Percentiles rank a stretch among this genome's conserved stretches.
Conservation (phyloP, 2,329 filamentous ascomycete genomes). For the Aureobasidium melanogenum region DNA sequence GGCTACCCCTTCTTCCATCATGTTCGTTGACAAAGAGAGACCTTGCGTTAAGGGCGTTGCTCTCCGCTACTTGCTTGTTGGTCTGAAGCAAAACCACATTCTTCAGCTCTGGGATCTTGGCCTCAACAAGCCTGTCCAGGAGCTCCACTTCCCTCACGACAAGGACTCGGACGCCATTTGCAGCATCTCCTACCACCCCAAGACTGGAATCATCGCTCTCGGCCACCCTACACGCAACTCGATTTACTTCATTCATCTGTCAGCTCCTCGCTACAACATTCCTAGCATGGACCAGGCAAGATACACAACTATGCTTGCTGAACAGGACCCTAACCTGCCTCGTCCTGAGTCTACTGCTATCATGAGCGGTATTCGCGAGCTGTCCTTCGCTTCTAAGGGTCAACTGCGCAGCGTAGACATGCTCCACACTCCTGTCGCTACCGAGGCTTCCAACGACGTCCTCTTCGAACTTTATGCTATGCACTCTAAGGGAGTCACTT, state of each 20-base stretch:
- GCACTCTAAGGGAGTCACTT: slow-evolving; percentile 96
- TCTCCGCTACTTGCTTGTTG: slow-evolving; percentile 89
- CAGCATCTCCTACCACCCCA: slow-evolving; percentile 88
- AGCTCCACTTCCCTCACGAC: slow-evolving; percentile 91
- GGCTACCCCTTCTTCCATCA: slow-evolving; percentile 91
- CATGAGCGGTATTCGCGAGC: slow-evolving; percentile 92
- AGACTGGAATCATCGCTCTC: slow-evolving; percentile 86
- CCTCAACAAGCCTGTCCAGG: slow-evolving; percentile 89
- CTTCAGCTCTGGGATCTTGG: slow-evolving; percentile 97
- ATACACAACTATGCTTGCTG: slow-evolving; percentile 70
- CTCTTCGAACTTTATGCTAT: slow-evolving; percentile 94
- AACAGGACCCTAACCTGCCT: slow-evolving; percentile 63
- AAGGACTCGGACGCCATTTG: slow-evolving; percentile 97
- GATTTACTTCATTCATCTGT: slow-evolving; percentile 92
- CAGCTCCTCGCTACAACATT: slow-evolving; percentile 84
- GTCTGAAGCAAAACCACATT: slow-evolving; percentile 98
- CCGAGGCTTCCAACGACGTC: slow-evolving; percentile 54
- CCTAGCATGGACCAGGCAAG: slow-evolving; percentile 73
- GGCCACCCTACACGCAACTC: slow-evolving; percentile 96
- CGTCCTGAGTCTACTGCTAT: slow-evolving; percentile 92
- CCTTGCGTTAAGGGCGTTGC: slow-evolving; percentile 86
- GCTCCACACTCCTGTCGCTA: slow-evolving; percentile 56
- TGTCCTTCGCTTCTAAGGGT: slow-evolving; percentile 81
- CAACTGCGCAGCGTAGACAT: slow-evolving; percentile 85
- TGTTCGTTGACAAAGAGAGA: slow-evolving; percentile 92